Evolutionary conservation across 164 flowering plant genomes (phyloP).

Genomic region (Pachysandra terminalis): DNA sequence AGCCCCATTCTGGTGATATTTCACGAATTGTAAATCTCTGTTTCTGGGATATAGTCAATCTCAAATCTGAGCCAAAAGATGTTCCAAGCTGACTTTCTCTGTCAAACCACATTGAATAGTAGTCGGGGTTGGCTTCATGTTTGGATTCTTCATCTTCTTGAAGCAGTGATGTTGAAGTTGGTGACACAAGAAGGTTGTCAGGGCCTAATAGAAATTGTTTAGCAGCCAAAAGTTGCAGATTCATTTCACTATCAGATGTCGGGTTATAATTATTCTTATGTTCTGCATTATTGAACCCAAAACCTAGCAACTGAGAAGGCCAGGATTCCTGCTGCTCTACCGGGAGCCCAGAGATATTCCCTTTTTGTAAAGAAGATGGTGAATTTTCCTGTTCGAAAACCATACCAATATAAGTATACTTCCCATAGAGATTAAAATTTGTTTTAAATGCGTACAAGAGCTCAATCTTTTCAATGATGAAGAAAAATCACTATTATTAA

Average conservation of each 20-base stretch:
- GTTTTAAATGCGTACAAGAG: not conserved
- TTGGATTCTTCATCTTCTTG: constrained; percentile 30
- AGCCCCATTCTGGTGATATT: constrained; percentile 93
- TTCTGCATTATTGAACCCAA: constrained; percentile 17
- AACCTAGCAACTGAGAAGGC: constrained; percentile 21
- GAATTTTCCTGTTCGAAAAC: constrained; percentile 33
- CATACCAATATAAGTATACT: not conserved
- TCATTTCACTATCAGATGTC: constrained; percentile 11
- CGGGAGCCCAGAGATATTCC: constrained; percentile 6
- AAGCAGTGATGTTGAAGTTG: constrained; percentile 38
- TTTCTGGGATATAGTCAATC: constrained; percentile 48
- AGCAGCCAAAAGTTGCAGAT: constrained; percentile 20
- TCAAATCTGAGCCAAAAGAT: constrained; percentile 35
- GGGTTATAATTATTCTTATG: constrained; percentile 14
- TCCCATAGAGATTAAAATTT: not conserved
- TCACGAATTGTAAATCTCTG: constrained; percentile 71
- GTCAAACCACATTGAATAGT: constrained; percentile 34
- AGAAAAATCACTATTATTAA: not conserved
- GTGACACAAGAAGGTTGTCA: constrained; percentile 20
- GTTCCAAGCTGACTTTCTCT: constrained; percentile 31
- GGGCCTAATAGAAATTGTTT: constrained; percentile 20
- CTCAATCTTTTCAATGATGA: not conserved
- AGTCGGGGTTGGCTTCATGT: constrained; percentile 25
- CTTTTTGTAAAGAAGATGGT: constrained; percentile 13
- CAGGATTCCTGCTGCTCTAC: constrained; percentile 23